Conservation (phyloP, 2,329 filamentous ascomycete species). For the Gaeumannomyces sp. region DNA sequence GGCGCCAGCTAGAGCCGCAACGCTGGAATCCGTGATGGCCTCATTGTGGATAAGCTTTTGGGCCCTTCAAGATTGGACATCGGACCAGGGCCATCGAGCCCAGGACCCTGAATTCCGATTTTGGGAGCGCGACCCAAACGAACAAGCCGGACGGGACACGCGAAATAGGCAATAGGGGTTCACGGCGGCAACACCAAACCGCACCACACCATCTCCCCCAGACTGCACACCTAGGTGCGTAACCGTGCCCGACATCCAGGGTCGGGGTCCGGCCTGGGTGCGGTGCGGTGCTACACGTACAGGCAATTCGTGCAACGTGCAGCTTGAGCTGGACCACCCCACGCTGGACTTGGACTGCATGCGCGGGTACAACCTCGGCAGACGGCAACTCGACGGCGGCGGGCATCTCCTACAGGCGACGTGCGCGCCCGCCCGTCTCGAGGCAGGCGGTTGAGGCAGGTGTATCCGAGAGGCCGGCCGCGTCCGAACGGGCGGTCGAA, state of each 20-base stretch:
- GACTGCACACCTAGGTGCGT: no score
- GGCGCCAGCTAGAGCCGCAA: background rate
- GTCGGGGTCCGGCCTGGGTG: no score
- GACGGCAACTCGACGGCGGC: background rate
- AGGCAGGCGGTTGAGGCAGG: background rate
- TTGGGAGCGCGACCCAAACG: background rate
- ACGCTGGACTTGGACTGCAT: no score
- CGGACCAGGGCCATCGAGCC: background rate
- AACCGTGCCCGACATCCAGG: no score
- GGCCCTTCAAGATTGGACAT: background rate
- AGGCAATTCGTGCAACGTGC: no score
- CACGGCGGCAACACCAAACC: background rate
- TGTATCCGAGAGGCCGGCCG: background rate
- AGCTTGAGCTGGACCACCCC: no score
- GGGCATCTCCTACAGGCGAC: background rate
- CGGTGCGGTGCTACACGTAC: no score
- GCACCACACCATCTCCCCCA: background rate
- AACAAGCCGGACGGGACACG: no score
- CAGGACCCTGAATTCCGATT: background rate
- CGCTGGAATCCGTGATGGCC: constrained; percentile 4
- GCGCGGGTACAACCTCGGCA: background rate
- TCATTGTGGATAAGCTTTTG: background rate
- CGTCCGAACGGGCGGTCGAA: no score
- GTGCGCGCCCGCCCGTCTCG: background rate
- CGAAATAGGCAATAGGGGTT: background rate